Percentiles rank a stretch among this genome's conserved stretches.
phyloP scores from a whole-genome alignment of 495 filamentous ascomycete species.

The Penicillium coprophilum region DNA sequence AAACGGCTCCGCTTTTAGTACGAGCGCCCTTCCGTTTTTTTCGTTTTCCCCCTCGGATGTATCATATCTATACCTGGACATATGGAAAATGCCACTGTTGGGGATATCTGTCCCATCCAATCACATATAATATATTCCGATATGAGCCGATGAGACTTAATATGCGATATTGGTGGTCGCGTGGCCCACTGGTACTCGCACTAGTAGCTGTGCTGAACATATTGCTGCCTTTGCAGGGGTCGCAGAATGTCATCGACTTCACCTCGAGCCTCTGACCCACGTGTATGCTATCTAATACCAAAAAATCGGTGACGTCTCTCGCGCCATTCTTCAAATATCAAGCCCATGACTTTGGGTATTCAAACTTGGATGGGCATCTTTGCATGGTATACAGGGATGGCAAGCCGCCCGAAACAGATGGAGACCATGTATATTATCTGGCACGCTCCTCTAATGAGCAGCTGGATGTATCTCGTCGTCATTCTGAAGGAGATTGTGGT shows the following conservation, averaged over 20 bases:
- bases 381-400: not conserved
- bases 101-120: not conserved
- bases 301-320: not conserved
- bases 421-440: not conserved
- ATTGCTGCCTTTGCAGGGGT: not conserved
- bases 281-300: not conserved
- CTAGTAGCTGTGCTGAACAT: not conserved
- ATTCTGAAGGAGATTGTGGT: not conserved
- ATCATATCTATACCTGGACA: not conserved
- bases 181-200: no score
- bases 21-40: constrained; percentile 2
- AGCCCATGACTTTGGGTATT: not conserved
- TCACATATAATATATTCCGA: not conserved
- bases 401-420: not conserved
- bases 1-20: constrained; percentile 22
- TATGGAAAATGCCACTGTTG: not conserved
- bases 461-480: not conserved
- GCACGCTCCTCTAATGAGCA: not conserved
- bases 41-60: not conserved
- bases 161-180: not conserved
- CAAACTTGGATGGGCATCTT: not conserved
- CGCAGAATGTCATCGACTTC: not conserved
- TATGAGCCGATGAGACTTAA: not conserved
- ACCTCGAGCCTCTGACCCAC: not conserved
- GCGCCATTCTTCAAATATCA: not conserved